Evolutionary conservation across 1,139 yeast species (phyloP), one percentile per base, ranked within the genome.

Genomic region (Entelexis paramagnoliae): DNA sequence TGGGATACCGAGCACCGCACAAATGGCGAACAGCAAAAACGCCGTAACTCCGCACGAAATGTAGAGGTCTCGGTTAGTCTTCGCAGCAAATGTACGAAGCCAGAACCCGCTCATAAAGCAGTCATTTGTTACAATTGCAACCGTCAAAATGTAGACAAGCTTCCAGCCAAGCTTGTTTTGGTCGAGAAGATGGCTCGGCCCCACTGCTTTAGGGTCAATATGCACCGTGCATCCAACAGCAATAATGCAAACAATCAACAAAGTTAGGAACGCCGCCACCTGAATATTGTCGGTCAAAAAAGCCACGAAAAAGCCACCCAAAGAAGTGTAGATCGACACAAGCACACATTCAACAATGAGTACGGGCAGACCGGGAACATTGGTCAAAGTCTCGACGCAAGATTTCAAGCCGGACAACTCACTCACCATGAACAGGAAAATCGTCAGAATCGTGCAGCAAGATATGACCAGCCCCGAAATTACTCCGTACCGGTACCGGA

Each of bases 1-100:
- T 2, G 95, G 78, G 48, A 80, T 73, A 29, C 96, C 97, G 49
- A 83, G 79, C 48, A 87, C 73, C 0, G 85, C 77, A 59, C 81
- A 77, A 55, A 87, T 74, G 20, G 73, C 71, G 53, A 83, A 78
- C 42, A 81, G 72, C 35, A 83, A 75, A 54, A 83, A 64, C 0
- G 91, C 76, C 0, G 96, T 95, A 55, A 88, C 69, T 2, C 80
- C 72, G 51, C 89, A 79, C 22, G 94, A 94, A 60, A 85, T 76
- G 66, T 77, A 68, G 62, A 89, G 73, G 63, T 88, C 96, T 61
- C 73, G 79, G 66, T 87, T 79, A 11, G 88, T 71, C 57, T 79
- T 78, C 16, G 95, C 82, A 4, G 97, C 95, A 72, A 89, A 89
- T 0, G 97, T 84, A 63, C 97, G 75, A 59, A 89, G 71, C 97